phyloP scores from a whole-genome alignment of 176 grass and related monocot genomes.

The maize (Zea mays) region DNA sequence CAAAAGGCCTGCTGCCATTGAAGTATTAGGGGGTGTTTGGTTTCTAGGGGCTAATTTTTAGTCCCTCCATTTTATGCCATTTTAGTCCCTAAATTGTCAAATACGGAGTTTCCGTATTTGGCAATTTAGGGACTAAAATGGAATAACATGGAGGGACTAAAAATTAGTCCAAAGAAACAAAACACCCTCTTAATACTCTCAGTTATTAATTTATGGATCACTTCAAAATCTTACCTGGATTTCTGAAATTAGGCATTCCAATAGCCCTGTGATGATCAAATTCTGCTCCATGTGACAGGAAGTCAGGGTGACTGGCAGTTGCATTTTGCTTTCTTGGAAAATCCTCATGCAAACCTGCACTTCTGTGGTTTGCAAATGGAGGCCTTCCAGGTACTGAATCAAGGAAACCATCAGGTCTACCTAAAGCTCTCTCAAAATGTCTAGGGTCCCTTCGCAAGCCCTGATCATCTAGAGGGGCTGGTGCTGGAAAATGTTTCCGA shows the following conservation, averaged over 20 bases:
- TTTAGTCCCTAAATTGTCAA: too few relatives aligned
- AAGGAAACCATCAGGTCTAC: constrained; percentile 41
- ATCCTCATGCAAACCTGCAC: constrained; percentile 45
- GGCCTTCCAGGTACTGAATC: constrained; percentile 46
- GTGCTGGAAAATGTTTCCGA: constrained; percentile 51
- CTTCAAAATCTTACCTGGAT: constrained; percentile 49
- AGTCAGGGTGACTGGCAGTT: constrained; percentile 36
- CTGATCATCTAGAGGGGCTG: constrained; percentile 51
- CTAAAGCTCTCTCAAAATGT: constrained; percentile 41
- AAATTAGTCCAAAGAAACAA: too few relatives aligned
- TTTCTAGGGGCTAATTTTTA: too few relatives aligned
- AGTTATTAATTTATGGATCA: constrained; percentile 22
- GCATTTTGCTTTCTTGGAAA: constrained; percentile 52
- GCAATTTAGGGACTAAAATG: too few relatives aligned
- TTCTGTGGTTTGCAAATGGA: constrained; percentile 49
- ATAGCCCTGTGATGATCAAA: constrained; percentile 51
- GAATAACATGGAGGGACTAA: too few relatives aligned
- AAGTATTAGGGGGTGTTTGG: not conserved
- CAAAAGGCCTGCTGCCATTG: constrained; percentile 22
- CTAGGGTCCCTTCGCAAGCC: constrained; percentile 34
- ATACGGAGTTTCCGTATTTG: too few relatives aligned
- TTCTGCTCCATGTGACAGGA: constrained; percentile 52
- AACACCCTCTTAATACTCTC: too few relatives aligned
- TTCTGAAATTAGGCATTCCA: constrained; percentile 59
- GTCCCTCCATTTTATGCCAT: too few relatives aligned